Percentiles rank a stretch among this genome's conserved stretches.
These are phyloP conservation scores for Astrocystis sublimbata DNA, from an alignment of 495 filamentous ascomycete species.

Conservation along the genomic window DNA sequence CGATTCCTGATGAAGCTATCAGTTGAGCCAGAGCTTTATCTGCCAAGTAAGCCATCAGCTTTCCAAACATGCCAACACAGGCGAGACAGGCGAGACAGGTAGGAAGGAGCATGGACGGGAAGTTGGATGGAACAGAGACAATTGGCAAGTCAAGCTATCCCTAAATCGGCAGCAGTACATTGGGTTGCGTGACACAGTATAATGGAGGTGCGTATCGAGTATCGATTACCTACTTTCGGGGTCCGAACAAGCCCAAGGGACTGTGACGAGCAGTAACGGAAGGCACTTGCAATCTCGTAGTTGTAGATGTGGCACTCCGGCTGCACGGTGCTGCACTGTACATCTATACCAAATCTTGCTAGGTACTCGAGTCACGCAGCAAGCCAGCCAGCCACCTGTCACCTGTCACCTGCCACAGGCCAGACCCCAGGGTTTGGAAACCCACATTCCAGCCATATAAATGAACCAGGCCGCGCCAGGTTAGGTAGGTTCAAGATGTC, in stretches of 20 bases:
- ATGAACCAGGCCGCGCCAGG: too few species aligned
- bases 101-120: not conserved
- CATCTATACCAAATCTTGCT: not conserved
- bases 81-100: too few species aligned
- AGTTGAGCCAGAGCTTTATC: not conserved
- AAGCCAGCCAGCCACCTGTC: conserved; percentile 2
- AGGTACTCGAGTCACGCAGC: not conserved
- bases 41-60: not conserved
- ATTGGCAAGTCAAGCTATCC: not conserved
- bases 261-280: conserved; percentile 11
- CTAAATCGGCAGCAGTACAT: not conserved
- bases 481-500: too few species aligned
- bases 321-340: not conserved
- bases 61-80: not conserved
- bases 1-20: too few species aligned
- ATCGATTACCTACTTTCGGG: too few species aligned
- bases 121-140: not conserved
- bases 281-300: conserved; percentile 5
- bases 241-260: too few species aligned
- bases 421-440: too few species aligned
- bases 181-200: too few species aligned
- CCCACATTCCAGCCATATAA: too few species aligned
- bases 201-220: too few species aligned
- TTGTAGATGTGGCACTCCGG: too few species aligned
- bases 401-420: not conserved